phyloP scores from a whole-genome alignment of 2,329 filamentous ascomycete genomes.

The Dactylellina drechsleri region DNA sequence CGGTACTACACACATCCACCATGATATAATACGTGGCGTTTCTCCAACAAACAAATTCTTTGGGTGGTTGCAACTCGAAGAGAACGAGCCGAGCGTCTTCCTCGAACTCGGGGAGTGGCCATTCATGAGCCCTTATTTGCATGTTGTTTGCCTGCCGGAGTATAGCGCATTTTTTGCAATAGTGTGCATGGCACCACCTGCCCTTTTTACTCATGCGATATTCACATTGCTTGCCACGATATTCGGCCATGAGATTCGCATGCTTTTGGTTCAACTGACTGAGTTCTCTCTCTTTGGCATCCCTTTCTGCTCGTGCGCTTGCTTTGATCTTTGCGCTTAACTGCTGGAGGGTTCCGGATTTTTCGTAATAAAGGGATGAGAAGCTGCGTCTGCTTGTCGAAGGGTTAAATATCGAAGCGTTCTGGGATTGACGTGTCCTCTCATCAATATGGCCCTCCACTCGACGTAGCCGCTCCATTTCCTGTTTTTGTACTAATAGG shows the following conservation, averaged over 20 bases:
- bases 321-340: constrained; percentile 27
- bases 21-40: constrained; percentile 56
- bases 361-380: constrained; percentile 65
- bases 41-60: constrained; percentile 51
- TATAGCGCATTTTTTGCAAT: constrained; percentile 60
- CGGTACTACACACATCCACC: constrained; percentile 25
- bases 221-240: not conserved
- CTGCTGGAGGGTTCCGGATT: constrained; percentile 62
- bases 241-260: constrained; percentile 58
- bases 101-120: constrained; percentile 65
- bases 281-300: constrained; percentile 61
- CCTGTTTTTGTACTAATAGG: constrained; percentile 61
- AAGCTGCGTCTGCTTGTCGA: constrained; percentile 62
- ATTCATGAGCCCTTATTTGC: constrained; percentile 67
- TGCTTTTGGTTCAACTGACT: constrained; percentile 57
- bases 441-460: constrained; percentile 65
- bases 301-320: constrained; percentile 36
- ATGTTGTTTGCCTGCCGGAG: constrained; percentile 61
- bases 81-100: constrained; percentile 14
- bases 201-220: not conserved
- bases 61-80: constrained; percentile 55
- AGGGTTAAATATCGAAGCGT: constrained; percentile 61
- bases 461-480: constrained; percentile 64
- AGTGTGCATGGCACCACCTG: not conserved
- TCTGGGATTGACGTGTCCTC: constrained; percentile 52